Conservation (phyloP, 1,284 basidiomycete species). For the Fomitopsis betulina region DNA sequence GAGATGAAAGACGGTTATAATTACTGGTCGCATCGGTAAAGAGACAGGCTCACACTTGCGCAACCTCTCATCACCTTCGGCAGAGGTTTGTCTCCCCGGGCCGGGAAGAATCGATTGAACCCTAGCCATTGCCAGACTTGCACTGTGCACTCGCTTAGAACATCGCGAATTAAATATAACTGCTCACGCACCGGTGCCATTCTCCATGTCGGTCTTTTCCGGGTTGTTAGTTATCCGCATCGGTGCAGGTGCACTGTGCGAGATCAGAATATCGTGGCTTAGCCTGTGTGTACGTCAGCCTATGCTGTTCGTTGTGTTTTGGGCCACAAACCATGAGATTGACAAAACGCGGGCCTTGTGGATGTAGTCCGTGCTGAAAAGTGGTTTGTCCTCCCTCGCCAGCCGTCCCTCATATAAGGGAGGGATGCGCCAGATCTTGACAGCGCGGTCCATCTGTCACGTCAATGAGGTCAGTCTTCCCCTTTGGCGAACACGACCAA, state of each 20-base stretch:
- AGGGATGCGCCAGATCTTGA: conserved; percentile 66
- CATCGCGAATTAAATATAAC: background rate
- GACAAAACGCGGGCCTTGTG: conserved; percentile 64
- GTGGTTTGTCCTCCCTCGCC: conserved; percentile 63
- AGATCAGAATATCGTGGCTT: conserved; percentile 50
- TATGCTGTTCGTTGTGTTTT: background rate
- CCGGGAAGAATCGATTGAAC: conserved; percentile 60
- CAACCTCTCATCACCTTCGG: conserved; percentile 49
- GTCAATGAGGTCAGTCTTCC: background rate
- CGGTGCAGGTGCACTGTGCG: conserved; percentile 54
- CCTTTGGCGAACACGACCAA: background rate
- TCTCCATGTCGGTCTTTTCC: conserved; percentile 31
- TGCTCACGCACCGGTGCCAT: conserved; percentile 16
- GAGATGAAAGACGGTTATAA: conserved; percentile 9
- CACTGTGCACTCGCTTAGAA: conserved; percentile 24
- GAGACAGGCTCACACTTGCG: conserved; percentile 45
- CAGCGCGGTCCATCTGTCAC: conserved; percentile 57
- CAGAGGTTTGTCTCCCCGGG: conserved; percentile 26
- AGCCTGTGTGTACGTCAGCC: conserved; percentile 41
- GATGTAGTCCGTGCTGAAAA: conserved; percentile 61
- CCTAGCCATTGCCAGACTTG: conserved; percentile 66
- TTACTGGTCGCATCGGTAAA: background rate
- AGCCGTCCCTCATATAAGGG: conserved; percentile 31
- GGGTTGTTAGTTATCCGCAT: conserved; percentile 32
- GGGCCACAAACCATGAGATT: conserved; percentile 46